Percentiles rank a stretch among this genome's conserved stretches.
Conservation (phyloP, 208 protist species). For the Leishmania tropica region DNA sequence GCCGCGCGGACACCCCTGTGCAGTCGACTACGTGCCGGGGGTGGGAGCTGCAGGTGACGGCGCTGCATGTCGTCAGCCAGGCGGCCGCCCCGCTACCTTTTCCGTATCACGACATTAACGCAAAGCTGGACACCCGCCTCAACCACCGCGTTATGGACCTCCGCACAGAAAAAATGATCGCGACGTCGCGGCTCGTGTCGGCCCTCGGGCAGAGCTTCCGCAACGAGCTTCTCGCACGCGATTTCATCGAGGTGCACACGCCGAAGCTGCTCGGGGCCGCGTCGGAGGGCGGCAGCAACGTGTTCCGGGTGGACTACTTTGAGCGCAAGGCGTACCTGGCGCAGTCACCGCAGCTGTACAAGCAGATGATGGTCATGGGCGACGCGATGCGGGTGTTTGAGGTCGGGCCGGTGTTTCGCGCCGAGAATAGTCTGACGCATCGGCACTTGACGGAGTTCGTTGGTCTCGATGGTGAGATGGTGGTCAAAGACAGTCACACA, state of each 20-base stretch:
- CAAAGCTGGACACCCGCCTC: conserved; percentile 93
- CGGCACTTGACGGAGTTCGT: conserved; percentile 99
- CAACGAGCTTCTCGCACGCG: conserved; percentile 68
- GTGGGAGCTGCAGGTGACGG: conserved; percentile 65
- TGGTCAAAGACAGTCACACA: conserved; percentile 96
- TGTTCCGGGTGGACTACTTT: conserved; percentile 88
- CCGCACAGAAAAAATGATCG: conserved; percentile 92
- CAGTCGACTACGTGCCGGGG: conserved; percentile 45
- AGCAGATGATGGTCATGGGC: conserved; percentile 98
- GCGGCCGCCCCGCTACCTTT: conserved; percentile 76
- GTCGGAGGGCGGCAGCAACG: conserved; percentile 91
- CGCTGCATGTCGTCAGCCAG: conserved; percentile 52
- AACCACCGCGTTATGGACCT: conserved; percentile 98
- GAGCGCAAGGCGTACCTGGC: conserved; percentile 92
- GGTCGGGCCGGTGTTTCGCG: conserved; percentile 97
- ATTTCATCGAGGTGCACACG: conserved; percentile 98
- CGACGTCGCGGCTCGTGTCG: conserved; percentile 93
- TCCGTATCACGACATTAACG: conserved; percentile 79
- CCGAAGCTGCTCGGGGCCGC: conserved; percentile 98
- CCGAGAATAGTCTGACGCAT: conserved; percentile 98
- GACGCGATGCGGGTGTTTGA: conserved; percentile 96
- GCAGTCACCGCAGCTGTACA: conserved; percentile 99
- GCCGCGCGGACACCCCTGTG: conserved; percentile 39
- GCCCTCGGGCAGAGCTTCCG: conserved; percentile 89
- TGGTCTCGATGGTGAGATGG: conserved; percentile 99